phyloP scores from a whole-genome alignment of 106 monocot genomes.

The Allium sativum region DNA sequence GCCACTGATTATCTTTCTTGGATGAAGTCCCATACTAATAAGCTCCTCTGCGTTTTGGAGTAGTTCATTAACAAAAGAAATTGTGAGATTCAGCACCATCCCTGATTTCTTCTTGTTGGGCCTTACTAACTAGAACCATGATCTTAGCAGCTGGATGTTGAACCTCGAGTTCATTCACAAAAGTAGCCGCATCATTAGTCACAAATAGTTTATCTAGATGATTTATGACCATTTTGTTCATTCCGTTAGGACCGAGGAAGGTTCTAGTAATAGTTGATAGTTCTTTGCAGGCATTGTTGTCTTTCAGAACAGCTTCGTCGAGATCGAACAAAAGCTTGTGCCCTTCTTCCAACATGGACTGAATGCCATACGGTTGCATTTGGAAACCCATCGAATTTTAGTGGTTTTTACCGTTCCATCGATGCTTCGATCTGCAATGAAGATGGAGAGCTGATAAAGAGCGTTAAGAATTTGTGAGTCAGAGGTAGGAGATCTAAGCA shows the following conservation, averaged over 20 bases:
- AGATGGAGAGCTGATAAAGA: neutral
- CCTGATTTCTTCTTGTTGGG: slow-evolving; percentile 95
- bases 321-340: slow-evolving; percentile 90
- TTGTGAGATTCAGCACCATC: slow-evolving; percentile 86
- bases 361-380: slow-evolving; percentile 76
- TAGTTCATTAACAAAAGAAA: slow-evolving; percentile 92
- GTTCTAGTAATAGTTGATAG: slow-evolving; percentile 86
- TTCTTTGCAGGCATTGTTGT: slow-evolving; percentile 92
- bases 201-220: slow-evolving; percentile 96
- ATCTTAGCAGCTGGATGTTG: slow-evolving; percentile 98
- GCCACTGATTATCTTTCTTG: slow-evolving; percentile 95
- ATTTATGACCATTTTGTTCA: slow-evolving; percentile 99
- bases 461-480: neutral
- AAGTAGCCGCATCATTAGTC: slow-evolving; percentile 96
- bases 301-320: slow-evolving; percentile 93
- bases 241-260: slow-evolving; percentile 93
- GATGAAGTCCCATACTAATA: slow-evolving; percentile 89
- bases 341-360: slow-evolving; percentile 91
- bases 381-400: slow-evolving; percentile 32
- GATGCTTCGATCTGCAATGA: too few species aligned
- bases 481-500: too few species aligned
- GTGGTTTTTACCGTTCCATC: too few species aligned
- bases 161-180: slow-evolving; percentile 92
- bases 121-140: slow-evolving; percentile 77
- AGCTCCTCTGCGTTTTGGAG: slow-evolving; percentile 85